A percentile compares a stretch with the other conserved stretches of the same genome.
Evolutionary conservation across 1,284 basidiomycete genomes (phyloP).

Genomic region (Cystobasidium slooffiae): DNA sequence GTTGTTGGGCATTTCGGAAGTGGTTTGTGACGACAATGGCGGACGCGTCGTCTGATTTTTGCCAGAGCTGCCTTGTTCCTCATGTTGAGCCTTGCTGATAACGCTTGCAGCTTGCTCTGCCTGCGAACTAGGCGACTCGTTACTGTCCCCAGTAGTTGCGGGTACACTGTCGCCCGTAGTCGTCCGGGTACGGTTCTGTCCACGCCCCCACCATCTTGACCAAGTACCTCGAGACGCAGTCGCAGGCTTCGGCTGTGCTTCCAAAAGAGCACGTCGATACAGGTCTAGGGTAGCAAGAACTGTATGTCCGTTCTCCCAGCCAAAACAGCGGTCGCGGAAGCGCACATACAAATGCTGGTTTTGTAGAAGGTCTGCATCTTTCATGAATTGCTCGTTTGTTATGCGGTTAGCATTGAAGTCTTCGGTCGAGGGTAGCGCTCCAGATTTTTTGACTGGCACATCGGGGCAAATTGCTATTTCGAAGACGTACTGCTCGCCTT

Average conservation of each 20-base stretch:
- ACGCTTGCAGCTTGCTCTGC: background rate
- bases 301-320: slow-evolving; percentile 61
- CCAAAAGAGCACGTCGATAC: slow-evolving; percentile 59
- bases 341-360: slow-evolving; percentile 61
- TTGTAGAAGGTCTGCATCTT: slow-evolving; percentile 60
- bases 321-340: slow-evolving; percentile 60
- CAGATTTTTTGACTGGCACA: background rate
- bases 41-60: background rate
- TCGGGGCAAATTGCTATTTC: slow-evolving; percentile 59
- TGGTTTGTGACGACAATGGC: background rate
- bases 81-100: background rate
- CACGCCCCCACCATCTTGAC: slow-evolving; percentile 53
- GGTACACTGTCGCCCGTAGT: slow-evolving; percentile 26
- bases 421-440: background rate
- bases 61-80: background rate
- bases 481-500: slow-evolving; percentile 59
- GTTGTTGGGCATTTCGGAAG: background rate
- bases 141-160: background rate
- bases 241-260: slow-evolving; percentile 49
- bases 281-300: slow-evolving; percentile 61
- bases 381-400: slow-evolving; percentile 62
- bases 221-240: slow-evolving; percentile 52
- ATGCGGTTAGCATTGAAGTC: slow-evolving; percentile 48
- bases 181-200: slow-evolving; percentile 18
- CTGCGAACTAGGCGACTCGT: slow-evolving; percentile 4